These are phyloP conservation scores for Talaromyces trachyspermus DNA, from an alignment of 495 filamentous ascomycete species.

Conservation along the genomic window DNA sequence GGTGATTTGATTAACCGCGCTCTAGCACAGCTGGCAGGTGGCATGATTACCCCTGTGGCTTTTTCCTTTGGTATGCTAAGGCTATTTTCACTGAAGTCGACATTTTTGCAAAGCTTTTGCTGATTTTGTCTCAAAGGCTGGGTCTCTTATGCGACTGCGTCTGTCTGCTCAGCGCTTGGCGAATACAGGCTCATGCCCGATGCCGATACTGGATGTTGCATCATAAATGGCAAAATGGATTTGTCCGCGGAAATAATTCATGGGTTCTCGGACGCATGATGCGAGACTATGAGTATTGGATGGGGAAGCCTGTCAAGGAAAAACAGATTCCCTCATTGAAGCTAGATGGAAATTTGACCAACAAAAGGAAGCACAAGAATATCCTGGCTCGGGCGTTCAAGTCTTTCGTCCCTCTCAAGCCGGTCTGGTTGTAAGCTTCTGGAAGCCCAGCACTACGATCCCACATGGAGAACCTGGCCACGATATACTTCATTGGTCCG, in stretches of 20 bases:
- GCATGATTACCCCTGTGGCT: constrained; percentile 34
- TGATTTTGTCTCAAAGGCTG: constrained; percentile 16
- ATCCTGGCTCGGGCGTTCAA: background rate
- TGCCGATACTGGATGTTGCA: constrained; percentile 14
- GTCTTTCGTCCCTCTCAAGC: constrained; percentile 13
- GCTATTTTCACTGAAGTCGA: background rate
- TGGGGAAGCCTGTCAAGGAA: constrained; percentile 12
- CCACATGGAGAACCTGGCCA: constrained; percentile 6
- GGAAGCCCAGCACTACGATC: constrained; percentile 9
- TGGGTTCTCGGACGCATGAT: constrained; percentile 47
- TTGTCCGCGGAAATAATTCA: constrained; percentile 31
- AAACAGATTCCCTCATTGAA: constrained; percentile 9
- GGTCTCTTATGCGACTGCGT: constrained; percentile 39
- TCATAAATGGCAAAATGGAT: constrained; percentile 41
- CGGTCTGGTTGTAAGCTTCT: constrained; percentile 13
- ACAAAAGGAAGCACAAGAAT: constrained; percentile 3
- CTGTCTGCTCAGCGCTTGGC: constrained; percentile 34
- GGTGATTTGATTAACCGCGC: constrained; percentile 41
- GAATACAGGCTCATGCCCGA: constrained; percentile 32
- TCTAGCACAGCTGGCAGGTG: constrained; percentile 36
- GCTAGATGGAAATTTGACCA: constrained; percentile 13
- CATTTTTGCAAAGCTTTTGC: background rate
- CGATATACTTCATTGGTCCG: constrained; percentile 28
- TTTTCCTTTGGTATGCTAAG: constrained; percentile 43
- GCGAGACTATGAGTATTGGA: constrained; percentile 39